Conservation (phyloP, 306 rosid genomes). For the Quercus wislizeni region DNA sequence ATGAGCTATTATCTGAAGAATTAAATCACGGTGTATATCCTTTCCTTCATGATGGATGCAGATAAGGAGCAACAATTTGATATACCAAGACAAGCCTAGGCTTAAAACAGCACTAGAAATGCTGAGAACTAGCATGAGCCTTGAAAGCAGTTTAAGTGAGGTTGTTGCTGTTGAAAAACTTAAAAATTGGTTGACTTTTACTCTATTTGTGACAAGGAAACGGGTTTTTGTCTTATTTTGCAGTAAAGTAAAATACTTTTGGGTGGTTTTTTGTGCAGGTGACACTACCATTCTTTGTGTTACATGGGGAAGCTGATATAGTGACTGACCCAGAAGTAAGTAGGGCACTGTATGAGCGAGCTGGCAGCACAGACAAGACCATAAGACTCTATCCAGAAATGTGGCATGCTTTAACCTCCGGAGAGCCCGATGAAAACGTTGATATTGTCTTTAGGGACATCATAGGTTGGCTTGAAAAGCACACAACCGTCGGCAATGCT, state of each 20-base stretch:
- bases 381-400: slow-evolving; percentile 71
- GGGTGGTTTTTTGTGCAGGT: slow-evolving; percentile 36
- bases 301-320: slow-evolving; percentile 86
- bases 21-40: neutral
- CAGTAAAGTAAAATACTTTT: neutral
- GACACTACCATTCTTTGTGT: slow-evolving; percentile 66
- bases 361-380: slow-evolving; percentile 78
- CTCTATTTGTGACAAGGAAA: neutral
- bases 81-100: slow-evolving; percentile 86
- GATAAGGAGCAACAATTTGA: slow-evolving; percentile 77
- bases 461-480: slow-evolving; percentile 66
- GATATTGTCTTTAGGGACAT: slow-evolving; percentile 64
- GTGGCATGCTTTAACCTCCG: slow-evolving; percentile 85
- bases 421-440: slow-evolving; percentile 81
- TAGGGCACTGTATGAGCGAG: slow-evolving; percentile 59
- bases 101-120: slow-evolving; percentile 80
- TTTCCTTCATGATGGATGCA: slow-evolving; percentile 20
- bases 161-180: slow-evolving; percentile 13
- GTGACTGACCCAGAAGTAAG: slow-evolving; percentile 98
- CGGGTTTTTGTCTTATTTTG: neutral
- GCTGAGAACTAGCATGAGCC: slow-evolving; percentile 64
- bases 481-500: neutral
- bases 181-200: neutral
- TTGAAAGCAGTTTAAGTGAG: slow-evolving; percentile 61
- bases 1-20: neutral